phyloP scores from a whole-genome alignment of 2,329 filamentous ascomycete genomes.

The Curvularia spicifera region DNA sequence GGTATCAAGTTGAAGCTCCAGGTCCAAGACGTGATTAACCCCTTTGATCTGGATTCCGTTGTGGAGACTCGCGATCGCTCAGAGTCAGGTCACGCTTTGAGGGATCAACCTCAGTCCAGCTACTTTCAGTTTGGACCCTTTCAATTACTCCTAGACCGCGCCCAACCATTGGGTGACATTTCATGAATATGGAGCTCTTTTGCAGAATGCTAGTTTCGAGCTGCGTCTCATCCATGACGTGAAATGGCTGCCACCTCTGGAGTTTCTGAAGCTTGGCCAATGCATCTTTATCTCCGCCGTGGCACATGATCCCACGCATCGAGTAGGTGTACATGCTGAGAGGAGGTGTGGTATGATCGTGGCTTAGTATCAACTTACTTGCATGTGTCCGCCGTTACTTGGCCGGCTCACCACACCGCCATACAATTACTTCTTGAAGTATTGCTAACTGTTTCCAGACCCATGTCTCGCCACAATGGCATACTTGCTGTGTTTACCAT shows the following conservation, averaged over 20 bases:
- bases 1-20: constrained; percentile 25
- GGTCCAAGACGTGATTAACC: constrained; percentile 19
- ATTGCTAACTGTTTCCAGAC: constrained; percentile 22
- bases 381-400: constrained; percentile 21
- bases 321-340: constrained; percentile 22
- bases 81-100: background rate
- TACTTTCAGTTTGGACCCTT: background rate
- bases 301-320: constrained; percentile 34
- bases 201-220: constrained; percentile 21
- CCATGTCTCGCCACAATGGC: constrained; percentile 18
- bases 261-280: constrained; percentile 23
- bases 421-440: constrained; percentile 29
- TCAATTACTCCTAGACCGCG: background rate
- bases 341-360: constrained; percentile 28
- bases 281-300: constrained; percentile 35
- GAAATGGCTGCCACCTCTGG: constrained; percentile 2
- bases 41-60: constrained; percentile 15
- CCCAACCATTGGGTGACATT: constrained; percentile 21
- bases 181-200: constrained; percentile 23
- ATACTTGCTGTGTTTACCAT: constrained; percentile 30
- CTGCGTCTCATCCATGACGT: constrained; percentile 2
- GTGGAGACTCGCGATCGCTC: background rate
- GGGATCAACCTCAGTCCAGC: background rate
- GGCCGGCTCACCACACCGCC: constrained; percentile 25
- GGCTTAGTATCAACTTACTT: constrained; percentile 31